Percentiles rank a stretch among this genome's conserved stretches.
Evolutionary conservation across 1,284 basidiomycete genomes (phyloP).

Genomic region (Ganoderma lucidum): DNA sequence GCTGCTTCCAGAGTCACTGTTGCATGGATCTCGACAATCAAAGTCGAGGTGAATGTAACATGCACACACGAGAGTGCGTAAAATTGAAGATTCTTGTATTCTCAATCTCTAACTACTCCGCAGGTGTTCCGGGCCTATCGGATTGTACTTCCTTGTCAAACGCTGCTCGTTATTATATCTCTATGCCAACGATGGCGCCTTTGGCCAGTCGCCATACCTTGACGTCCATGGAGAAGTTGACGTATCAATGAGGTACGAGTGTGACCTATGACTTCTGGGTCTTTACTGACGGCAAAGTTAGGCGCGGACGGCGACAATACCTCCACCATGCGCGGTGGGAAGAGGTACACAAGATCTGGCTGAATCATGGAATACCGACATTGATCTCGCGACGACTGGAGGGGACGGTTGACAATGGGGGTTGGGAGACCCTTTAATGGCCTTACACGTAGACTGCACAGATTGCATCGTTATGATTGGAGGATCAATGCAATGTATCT

Average conservation of each 20-base stretch:
- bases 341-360: conserved; percentile 90
- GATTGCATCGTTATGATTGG: background rate
- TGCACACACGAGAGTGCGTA: conserved; percentile 92
- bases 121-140: conserved; percentile 91
- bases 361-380: conserved; percentile 90
- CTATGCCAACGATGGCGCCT: conserved; percentile 89
- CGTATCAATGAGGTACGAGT: conserved; percentile 83
- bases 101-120: background rate
- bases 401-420: conserved; percentile 87
- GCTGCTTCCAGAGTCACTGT: conserved; percentile 94
- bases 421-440: conserved; percentile 86
- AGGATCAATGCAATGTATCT: background rate
- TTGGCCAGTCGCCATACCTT: conserved; percentile 90
- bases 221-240: conserved; percentile 97
- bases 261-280: background rate
- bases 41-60: conserved; percentile 89
- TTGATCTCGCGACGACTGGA: conserved; percentile 92
- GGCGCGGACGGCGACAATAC: conserved; percentile 89
- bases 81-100: background rate
- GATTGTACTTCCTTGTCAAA: conserved; percentile 93
- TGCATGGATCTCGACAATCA: conserved; percentile 80
- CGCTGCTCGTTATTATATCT: conserved; percentile 94
- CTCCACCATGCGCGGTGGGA: conserved; percentile 91
- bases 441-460: background rate
- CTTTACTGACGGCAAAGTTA: conserved; percentile 39